Conservation (phyloP, 352 stramenopile genomes). For the Bremia lactucae region DNA sequence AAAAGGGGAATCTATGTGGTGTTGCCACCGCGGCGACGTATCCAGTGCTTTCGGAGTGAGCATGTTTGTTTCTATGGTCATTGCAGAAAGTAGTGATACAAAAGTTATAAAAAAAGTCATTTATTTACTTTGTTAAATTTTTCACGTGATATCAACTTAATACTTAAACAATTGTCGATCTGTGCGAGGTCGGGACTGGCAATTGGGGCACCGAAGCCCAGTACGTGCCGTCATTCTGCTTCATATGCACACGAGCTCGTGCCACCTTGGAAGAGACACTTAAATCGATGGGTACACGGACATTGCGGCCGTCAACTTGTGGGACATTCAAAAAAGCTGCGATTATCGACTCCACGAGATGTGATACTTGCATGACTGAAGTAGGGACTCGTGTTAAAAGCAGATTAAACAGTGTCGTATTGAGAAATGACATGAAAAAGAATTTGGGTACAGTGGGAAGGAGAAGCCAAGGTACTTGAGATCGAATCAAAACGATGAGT, state of each 20-base stretch:
- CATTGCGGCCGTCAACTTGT: slow-evolving; percentile 58
- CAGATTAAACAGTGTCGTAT: slow-evolving; percentile 2
- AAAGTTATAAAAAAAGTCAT: no score
- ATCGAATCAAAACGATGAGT: slow-evolving; percentile 14
- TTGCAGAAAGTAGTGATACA: no score
- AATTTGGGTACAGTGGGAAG: no score
- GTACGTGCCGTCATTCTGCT: slow-evolving; percentile 40
- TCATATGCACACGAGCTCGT: slow-evolving; percentile 33
- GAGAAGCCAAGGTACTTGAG: no score
- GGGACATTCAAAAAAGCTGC: slow-evolving; percentile 70
- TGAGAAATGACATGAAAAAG: no score
- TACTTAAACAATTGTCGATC: no score
- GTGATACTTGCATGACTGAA: slow-evolving; percentile 22
- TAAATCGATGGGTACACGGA: slow-evolving; percentile 56
- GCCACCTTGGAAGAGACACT: slow-evolving; percentile 32
- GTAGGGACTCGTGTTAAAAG: background rate
- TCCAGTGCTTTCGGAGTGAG: slow-evolving; percentile 46
- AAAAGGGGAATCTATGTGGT: slow-evolving; percentile 92
- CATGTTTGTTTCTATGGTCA: no score
- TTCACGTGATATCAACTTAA: no score
- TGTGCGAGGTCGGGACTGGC: background rate
- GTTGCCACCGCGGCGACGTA: slow-evolving; percentile 87
- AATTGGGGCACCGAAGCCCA: slow-evolving; percentile 50
- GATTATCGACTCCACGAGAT: slow-evolving; percentile 47
- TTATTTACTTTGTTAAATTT: no score